phyloP scores from a whole-genome alignment of 2,329 filamentous ascomycete species.

The Neophaeococcomyces mojaviensis region DNA sequence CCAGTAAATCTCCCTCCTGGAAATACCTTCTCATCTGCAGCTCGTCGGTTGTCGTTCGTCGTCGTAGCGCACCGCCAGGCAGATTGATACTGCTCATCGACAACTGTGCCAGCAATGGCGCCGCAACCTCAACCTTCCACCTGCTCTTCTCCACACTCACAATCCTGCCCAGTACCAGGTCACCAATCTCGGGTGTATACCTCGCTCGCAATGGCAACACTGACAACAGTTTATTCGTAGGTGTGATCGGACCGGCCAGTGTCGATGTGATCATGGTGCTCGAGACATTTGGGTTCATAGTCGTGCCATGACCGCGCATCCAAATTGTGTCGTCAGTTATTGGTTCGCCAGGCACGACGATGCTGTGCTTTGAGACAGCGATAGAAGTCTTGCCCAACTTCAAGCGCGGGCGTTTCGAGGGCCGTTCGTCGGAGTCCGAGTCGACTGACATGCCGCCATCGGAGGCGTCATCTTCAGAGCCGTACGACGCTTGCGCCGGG shows the following conservation, averaged over 20 bases:
- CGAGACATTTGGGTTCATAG: conserved; percentile 22
- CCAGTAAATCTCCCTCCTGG: conserved; percentile 83
- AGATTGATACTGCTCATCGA: conserved; percentile 88
- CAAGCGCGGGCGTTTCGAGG: conserved; percentile 34
- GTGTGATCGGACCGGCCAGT: conserved; percentile 80
- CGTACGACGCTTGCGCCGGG: conserved; percentile 23
- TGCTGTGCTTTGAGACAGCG: conserved; percentile 36
- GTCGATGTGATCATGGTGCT: conserved; percentile 71
- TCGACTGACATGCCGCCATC: conserved; percentile 37
- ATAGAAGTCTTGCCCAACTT: conserved; percentile 42
- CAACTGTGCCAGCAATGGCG: conserved; percentile 74
- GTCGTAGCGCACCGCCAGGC: conserved; percentile 83
- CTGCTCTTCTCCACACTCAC: conserved; percentile 87
- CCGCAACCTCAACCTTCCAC: conserved; percentile 92
- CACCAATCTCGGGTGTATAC: conserved; percentile 92
- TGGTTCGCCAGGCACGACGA: conserved; percentile 68
- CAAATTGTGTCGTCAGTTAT: conserved; percentile 91
- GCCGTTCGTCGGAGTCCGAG: conserved; percentile 31
- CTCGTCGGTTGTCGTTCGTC: conserved; percentile 91
- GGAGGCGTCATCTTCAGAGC: conserved; percentile 36
- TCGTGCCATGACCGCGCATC: conserved; percentile 96
- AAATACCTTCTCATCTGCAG: conserved; percentile 97
- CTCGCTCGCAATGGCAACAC: conserved; percentile 83
- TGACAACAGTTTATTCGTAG: conserved; percentile 94
- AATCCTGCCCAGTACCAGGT: conserved; percentile 88